Evolutionary conservation across 2,329 filamentous ascomycete genomes (phyloP).

Genomic region (Epicoccum sorghinum): DNA sequence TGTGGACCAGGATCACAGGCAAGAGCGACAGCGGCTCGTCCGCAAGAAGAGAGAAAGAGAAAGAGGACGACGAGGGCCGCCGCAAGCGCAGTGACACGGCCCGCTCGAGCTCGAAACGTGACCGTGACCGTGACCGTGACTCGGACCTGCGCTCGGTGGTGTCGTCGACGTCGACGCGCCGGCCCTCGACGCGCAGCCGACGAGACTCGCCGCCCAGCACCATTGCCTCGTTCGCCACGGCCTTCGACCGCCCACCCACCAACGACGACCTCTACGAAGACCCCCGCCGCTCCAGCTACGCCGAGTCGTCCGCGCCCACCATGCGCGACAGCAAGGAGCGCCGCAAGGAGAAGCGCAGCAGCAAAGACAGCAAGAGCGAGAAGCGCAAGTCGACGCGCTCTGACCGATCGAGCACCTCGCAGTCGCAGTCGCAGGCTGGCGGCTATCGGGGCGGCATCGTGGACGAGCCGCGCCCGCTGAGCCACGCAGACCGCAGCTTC

Average conservation of each 20-base stretch:
- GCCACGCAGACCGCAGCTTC: conserved; percentile 27
- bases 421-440: conserved; percentile 26
- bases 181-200: conserved; percentile 32
- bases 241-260: conserved; percentile 37
- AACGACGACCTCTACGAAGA: conserved; percentile 43
- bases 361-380: conserved; percentile 28
- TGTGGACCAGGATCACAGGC: conserved; percentile 49
- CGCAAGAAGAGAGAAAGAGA: conserved; percentile 28
- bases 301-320: conserved; percentile 34
- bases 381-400: conserved; percentile 41
- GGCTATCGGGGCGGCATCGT: conserved; percentile 41
- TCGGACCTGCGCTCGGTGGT: conserved; percentile 43
- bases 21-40: conserved; percentile 44
- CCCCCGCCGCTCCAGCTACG: conserved; percentile 37
- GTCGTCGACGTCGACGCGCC: conserved; percentile 43
- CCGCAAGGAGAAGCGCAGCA: conserved; percentile 29
- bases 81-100: conserved; percentile 34
- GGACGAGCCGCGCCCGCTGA: conserved; percentile 31
- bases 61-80: conserved; percentile 35
- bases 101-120: conserved; percentile 37
- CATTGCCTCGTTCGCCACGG: conserved; percentile 49
- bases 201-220: conserved; percentile 40
- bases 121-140: conserved; percentile 23
- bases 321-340: conserved; percentile 40
- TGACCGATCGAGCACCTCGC: conserved; percentile 20